A percentile compares a stretch with the other conserved stretches of the same genome.
Evolutionary conservation across 2,329 filamentous ascomycete species (phyloP).

Genomic region (Botrytis elliptica): DNA sequence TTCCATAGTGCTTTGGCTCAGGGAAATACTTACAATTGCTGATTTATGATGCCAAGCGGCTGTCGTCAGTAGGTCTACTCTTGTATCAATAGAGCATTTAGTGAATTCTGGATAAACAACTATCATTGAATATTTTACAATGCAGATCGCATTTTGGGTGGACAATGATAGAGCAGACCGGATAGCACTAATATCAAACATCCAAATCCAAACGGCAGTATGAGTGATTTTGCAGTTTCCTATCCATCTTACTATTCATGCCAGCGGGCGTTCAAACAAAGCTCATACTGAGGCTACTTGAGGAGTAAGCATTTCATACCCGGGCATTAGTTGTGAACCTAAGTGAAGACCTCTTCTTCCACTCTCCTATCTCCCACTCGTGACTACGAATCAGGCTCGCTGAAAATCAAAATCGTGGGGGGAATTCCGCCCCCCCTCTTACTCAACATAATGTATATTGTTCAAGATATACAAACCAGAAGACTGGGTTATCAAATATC

Average conservation of each 20-base stretch:
- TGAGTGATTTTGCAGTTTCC: neutral
- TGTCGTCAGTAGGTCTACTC: neutral
- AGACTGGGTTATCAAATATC: neutral
- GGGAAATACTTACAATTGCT: neutral
- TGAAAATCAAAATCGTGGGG: neutral
- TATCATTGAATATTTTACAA: neutral
- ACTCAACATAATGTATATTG: neutral
- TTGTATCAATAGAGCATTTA: neutral
- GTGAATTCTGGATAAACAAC: neutral
- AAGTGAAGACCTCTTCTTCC: neutral
- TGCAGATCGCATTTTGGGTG: neutral
- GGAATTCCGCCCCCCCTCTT: fast-evolving
- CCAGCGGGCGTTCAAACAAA: neutral
- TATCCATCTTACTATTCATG: neutral
- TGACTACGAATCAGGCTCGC: neutral
- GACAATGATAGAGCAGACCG: neutral
- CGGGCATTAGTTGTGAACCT: neutral
- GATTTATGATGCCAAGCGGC: neutral
- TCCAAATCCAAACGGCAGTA: neutral
- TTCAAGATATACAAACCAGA: neutral
- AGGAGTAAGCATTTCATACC: neutral
- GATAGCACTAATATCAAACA: neutral
- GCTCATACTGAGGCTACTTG: neutral
- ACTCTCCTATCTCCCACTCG: neutral
- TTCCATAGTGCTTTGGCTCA: neutral